Evolutionary conservation across 768 basidiomycete genomes (phyloP), one percentile per base, ranked within the genome.

Genomic region (Brasilioporus rufonigricans): DNA sequence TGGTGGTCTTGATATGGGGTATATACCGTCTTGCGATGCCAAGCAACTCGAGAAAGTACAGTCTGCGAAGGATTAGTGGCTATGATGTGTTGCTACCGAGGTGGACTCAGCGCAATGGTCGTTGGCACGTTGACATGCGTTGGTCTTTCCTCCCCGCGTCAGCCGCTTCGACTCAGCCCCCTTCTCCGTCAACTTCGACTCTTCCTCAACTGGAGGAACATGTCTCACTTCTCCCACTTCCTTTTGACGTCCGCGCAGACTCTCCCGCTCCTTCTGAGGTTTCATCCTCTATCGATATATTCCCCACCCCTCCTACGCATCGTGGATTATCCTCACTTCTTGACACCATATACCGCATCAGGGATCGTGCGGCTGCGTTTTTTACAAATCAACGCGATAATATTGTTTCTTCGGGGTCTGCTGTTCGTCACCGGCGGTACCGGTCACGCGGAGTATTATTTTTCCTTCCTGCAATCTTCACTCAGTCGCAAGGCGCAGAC

Each of bases 11-110:
- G 29, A 71, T 96, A 36, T 67, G 84, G 43, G 92, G 92, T 21
- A 69, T 86, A 43, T 69, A 86, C 44, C 81, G 85, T 60, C 71
- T 82, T 45, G 73, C 71, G 3, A 71, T 81, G 57, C 83, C 82
- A 40, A 77, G 76, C 47, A 84, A 80, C 65, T 81, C 84, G 60
- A 80, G 87, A 53, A 79, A 82, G 56, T 79, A 80, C 56, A 76
- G 76, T 58, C 74, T 86, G 48, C 75, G 84, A 59, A 77, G 81
- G 58, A 81, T 87, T 21, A 81, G 84, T 38, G 85, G 85, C 13
- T 92, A 93, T 64, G 89, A 93, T 33, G 83, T 93, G 14, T 73
- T 90, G 45, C 77, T 92, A 54, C 90, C 91, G 6, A 84, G 89
- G 45, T 79, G 86, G 76, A 84, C 80, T 50, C 80, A 83, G 52